A percentile compares a stretch with the other conserved stretches of the same genome.
Conservation (phyloP, 768 basidiomycete species). For the Hortiboletus flavorubellus region DNA sequence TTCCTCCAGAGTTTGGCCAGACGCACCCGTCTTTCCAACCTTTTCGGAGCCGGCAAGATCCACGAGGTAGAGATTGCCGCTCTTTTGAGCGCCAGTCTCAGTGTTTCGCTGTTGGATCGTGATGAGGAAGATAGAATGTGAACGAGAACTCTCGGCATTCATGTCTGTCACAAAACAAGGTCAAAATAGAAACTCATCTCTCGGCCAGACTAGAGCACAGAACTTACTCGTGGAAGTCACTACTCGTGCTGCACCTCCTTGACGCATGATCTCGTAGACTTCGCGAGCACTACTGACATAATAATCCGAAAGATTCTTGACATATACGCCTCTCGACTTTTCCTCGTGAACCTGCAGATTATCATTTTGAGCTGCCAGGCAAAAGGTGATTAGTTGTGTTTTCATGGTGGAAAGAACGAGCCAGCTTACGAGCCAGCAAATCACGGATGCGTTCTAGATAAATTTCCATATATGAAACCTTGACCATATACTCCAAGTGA, state of each 20-base stretch:
- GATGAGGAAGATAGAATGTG: slow-evolving; percentile 98
- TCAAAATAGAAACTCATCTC: neutral
- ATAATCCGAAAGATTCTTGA: slow-evolving; percentile 95
- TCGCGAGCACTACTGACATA: slow-evolving; percentile 95
- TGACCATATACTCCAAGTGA: slow-evolving; percentile 96
- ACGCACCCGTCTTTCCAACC: slow-evolving; percentile 98
- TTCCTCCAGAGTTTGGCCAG: slow-evolving; percentile 97
- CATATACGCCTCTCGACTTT: slow-evolving; percentile 95
- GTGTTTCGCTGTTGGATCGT: slow-evolving; percentile 96
- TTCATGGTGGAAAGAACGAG: neutral
- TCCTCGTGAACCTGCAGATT: slow-evolving; percentile 99
- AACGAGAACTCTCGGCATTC: slow-evolving; percentile 99
- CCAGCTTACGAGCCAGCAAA: slow-evolving; percentile 83
- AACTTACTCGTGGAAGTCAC: slow-evolving; percentile 90
- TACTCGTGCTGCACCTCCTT: slow-evolving; percentile 86
- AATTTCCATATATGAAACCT: slow-evolving; percentile 99
- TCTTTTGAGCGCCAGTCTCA: slow-evolving; percentile 93
- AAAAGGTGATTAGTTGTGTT: slow-evolving; percentile 5
- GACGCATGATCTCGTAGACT: slow-evolving; percentile 99
- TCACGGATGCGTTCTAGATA: slow-evolving; percentile 96
- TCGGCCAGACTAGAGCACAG: neutral
- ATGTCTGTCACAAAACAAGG: slow-evolving; percentile 60
- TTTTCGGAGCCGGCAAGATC: slow-evolving; percentile 99
- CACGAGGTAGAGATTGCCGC: slow-evolving; percentile 94
- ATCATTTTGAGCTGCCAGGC: slow-evolving; percentile 80